phyloP scores from a whole-genome alignment of 2,329 filamentous ascomycete species.

The Verruconis gallopava region DNA sequence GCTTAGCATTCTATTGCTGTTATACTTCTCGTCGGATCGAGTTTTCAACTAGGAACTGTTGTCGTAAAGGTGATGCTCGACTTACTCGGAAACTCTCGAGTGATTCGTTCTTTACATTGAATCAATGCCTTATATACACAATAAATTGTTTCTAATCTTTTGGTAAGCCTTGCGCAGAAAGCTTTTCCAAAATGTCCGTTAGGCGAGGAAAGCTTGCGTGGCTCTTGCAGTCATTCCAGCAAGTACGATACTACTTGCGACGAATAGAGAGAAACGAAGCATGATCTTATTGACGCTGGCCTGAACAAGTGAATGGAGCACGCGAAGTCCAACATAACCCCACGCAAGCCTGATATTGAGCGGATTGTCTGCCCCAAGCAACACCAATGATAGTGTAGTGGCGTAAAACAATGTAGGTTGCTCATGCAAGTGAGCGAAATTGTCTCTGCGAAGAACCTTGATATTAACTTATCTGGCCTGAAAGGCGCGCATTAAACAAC shows the following conservation, averaged over 20 bases:
- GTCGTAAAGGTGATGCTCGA: too few species aligned
- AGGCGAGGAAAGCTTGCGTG: background rate
- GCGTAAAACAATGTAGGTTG: conserved; percentile 35
- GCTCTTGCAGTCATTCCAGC: conserved; percentile 19
- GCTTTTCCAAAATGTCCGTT: background rate
- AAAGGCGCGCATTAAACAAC: background rate
- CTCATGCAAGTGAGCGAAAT: conserved; percentile 32
- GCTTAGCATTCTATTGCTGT: too few species aligned
- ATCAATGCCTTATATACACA: too few species aligned
- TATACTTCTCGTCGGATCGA: too few species aligned
- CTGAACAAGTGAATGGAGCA: conserved; percentile 30
- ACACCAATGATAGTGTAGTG: conserved; percentile 19
- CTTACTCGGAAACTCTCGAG: too few species aligned
- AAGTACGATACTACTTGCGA: conserved; percentile 19
- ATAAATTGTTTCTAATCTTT: too few species aligned
- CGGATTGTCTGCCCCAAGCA: conserved; percentile 14
- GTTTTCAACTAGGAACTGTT: too few species aligned
- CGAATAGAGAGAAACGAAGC: conserved; percentile 24
- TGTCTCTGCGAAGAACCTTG: conserved; percentile 23
- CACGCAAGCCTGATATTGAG: conserved; percentile 26
- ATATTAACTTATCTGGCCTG: conserved; percentile 18
- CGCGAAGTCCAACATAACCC: conserved; percentile 28
- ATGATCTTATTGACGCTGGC: conserved; percentile 24
- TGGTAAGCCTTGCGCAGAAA: too few species aligned
- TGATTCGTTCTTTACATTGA: too few species aligned